Conservation (phyloP, 192 early-diverging fungal species). For the Umbelopsis sp. region DNA sequence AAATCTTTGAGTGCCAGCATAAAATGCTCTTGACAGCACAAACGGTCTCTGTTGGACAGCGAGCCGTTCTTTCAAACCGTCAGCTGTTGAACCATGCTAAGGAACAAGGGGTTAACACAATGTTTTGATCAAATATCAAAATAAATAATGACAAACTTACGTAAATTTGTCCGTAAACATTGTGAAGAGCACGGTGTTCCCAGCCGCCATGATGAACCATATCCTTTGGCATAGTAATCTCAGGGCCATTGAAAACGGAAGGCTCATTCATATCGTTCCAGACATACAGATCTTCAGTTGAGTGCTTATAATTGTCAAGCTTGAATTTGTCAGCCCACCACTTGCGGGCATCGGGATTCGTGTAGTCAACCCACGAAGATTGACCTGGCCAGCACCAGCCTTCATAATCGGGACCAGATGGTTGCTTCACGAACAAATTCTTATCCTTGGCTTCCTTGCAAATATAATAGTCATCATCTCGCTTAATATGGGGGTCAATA, state of each 20-base stretch:
- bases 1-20: conserved; percentile 92
- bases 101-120: background rate
- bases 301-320: conserved; percentile 82
- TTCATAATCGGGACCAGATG: conserved; percentile 76
- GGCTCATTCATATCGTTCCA: conserved; percentile 99
- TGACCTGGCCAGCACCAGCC: conserved; percentile 98
- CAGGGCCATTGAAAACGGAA: conserved; percentile 94
- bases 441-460: conserved; percentile 77
- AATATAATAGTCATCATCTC: conserved; percentile 72
- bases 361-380: conserved; percentile 93
- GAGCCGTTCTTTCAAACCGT: conserved; percentile 74
- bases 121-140: background rate
- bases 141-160: conserved; percentile 39
- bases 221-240: conserved; percentile 97
- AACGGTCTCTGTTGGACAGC: conserved; percentile 76
- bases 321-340: conserved; percentile 85
- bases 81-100: conserved; percentile 82
- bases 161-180: conserved; percentile 87
- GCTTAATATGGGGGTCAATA: conserved; percentile 97
- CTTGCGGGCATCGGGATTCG: conserved; percentile 71
- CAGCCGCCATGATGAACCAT: conserved; percentile 81
- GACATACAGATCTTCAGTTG: conserved; percentile 78
- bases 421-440: conserved; percentile 80
- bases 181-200: conserved; percentile 97
- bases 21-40: conserved; percentile 95